phyloP scores from a whole-genome alignment of 768 basidiomycete species.

The Tylopilus plumbeoviolaceoides region DNA sequence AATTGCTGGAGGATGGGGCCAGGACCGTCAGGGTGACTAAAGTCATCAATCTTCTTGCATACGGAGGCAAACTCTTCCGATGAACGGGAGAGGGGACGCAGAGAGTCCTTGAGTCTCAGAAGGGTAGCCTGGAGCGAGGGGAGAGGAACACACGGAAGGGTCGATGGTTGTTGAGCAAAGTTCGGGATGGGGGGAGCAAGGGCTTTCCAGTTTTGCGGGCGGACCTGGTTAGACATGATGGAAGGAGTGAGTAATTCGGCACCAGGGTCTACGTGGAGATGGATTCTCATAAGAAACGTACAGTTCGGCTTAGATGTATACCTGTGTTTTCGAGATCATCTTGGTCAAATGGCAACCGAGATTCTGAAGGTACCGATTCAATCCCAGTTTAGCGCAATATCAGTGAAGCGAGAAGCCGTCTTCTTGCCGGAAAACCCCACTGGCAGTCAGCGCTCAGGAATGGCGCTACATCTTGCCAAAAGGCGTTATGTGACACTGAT shows the following conservation, averaged over 20 bases:
- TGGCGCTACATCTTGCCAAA: no score
- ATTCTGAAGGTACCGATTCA: no score
- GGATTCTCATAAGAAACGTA: neutral
- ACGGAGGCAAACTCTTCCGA: conserved; percentile 53
- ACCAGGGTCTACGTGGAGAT: neutral
- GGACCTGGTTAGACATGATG: conserved; percentile 16
- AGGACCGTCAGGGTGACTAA: conserved; percentile 39
- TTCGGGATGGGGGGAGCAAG: neutral
- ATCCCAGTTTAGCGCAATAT: no score
- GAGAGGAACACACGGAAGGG: conserved; percentile 72
- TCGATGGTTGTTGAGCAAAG: conserved; percentile 54
- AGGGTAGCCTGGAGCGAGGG: conserved; percentile 65
- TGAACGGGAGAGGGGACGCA: conserved; percentile 70
- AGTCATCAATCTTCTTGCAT: conserved; percentile 62
- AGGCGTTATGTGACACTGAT: no score
- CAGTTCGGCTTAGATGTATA: no score
- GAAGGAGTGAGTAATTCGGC: conserved; percentile 9
- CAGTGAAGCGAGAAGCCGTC: no score
- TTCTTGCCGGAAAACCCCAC: no score
- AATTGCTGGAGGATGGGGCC: conserved; percentile 60
- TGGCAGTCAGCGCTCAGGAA: no score
- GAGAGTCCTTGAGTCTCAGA: conserved; percentile 58
- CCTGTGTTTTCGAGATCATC: no score
- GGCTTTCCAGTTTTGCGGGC: conserved; percentile 37
- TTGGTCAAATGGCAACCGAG: no score